Conservation (phyloP, 2,329 filamentous ascomycete species). For the Aspergillus sp. region DNA sequence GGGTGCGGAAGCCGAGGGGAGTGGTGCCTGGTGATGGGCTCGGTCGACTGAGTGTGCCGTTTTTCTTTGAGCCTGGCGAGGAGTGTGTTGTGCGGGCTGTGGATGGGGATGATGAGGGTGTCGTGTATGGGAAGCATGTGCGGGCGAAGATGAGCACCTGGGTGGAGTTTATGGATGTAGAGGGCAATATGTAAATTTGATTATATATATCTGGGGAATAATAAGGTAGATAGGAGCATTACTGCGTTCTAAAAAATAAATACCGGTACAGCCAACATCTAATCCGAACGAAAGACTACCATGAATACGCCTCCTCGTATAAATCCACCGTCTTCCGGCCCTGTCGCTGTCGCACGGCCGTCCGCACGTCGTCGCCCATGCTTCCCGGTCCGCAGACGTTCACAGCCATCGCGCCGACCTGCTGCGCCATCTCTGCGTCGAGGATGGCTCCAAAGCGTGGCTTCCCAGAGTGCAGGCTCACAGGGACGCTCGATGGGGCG, state of each 20-base stretch:
- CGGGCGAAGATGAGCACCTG: constrained; percentile 44
- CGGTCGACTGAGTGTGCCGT: constrained; percentile 44
- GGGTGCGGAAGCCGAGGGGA: constrained; percentile 33
- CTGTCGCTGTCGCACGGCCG: constrained; percentile 28
- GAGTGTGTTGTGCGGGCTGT: constrained; percentile 39
- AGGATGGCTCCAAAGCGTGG: constrained; percentile 25
- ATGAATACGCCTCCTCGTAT: constrained; percentile 37
- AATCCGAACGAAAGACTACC: constrained; percentile 3
- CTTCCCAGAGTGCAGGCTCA: constrained; percentile 25
- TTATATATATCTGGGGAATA: too few species aligned
- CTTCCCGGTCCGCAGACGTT: constrained; percentile 38
- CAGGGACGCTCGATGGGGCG: constrained; percentile 22
- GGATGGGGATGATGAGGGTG: constrained; percentile 26
- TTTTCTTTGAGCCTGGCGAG: constrained; percentile 49
- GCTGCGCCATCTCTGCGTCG: constrained; percentile 24
- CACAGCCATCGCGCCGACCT: constrained; percentile 35
- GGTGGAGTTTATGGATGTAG: constrained; percentile 35
- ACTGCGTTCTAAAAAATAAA: too few species aligned
- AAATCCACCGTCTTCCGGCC: constrained; percentile 31
- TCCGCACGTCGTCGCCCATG: constrained; percentile 36
- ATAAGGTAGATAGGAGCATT: too few species aligned
- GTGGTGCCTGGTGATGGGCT: constrained; percentile 7
- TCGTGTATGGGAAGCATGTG: constrained; percentile 44
- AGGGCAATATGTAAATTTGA: background rate
- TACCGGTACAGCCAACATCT: background rate